These are phyloP conservation scores for Aphanomyces euteiches DNA, from an alignment of 352 stramenopile genomes.

Conservation along the genomic window DNA sequence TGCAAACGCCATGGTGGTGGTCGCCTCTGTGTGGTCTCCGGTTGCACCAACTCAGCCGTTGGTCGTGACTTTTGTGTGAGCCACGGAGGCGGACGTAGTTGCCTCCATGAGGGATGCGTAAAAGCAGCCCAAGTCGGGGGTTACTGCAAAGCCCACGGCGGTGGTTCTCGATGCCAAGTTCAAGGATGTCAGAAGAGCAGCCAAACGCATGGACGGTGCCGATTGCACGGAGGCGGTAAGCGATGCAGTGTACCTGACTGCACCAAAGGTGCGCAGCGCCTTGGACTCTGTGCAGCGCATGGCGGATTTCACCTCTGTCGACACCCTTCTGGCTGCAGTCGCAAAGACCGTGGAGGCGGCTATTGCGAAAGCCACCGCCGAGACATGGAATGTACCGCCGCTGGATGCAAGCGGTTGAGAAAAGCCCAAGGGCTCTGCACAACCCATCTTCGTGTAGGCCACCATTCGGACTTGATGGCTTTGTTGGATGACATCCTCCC, in stretches of 20 bases:
- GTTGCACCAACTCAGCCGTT: constrained; percentile 34
- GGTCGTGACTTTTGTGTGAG: constrained; percentile 78
- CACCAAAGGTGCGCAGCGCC: constrained; percentile 72
- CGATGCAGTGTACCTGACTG: constrained; percentile 84
- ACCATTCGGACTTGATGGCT: constrained; percentile 14
- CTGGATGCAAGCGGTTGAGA: constrained; percentile 12
- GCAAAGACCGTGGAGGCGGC: constrained; percentile 76
- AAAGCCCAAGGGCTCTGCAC: constrained; percentile 13
- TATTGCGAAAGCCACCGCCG: constrained; percentile 39
- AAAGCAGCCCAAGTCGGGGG: constrained; percentile 79
- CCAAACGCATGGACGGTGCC: constrained; percentile 75
- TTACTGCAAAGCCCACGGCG: constrained; percentile 76
- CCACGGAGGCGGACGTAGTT: constrained; percentile 76
- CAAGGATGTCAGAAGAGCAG: constrained; percentile 83
- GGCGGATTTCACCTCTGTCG: constrained; percentile 33
- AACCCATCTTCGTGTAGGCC: constrained; percentile 8
- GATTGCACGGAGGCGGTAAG: constrained; percentile 71
- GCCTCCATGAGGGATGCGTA: constrained; percentile 66
- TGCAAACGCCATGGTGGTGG: constrained; percentile 12
- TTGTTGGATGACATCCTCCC: not conserved
- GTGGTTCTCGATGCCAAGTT: constrained; percentile 71
- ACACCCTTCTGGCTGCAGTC: constrained; percentile 41
- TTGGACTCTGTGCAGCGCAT: constrained; percentile 41
- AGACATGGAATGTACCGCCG: not conserved
- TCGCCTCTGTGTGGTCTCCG: not conserved